Conservation (phyloP, 2,329 filamentous ascomycete genomes). For the Zopfia rhizophila region DNA sequence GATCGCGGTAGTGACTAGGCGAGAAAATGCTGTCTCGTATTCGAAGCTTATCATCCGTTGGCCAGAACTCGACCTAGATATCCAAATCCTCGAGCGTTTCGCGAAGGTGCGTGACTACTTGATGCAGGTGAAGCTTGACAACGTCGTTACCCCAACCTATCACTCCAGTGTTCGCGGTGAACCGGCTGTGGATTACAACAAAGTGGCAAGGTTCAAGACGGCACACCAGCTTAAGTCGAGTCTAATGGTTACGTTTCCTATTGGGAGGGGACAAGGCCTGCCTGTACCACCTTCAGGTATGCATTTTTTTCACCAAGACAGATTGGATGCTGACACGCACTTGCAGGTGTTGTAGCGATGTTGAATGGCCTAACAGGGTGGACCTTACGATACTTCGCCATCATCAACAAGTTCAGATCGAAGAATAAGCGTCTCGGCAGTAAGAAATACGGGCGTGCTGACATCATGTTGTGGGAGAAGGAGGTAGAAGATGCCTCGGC, state of each 20-base stretch:
- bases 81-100: conserved; percentile 14
- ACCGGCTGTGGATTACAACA: conserved; percentile 22
- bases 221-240: conserved; percentile 16
- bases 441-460: conserved; percentile 18
- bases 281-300: conserved; percentile 21
- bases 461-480: conserved; percentile 24
- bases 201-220: conserved; percentile 18
- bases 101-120: conserved; percentile 10
- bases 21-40: background rate
- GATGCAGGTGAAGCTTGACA: conserved; percentile 24
- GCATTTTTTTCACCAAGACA: background rate
- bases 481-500: background rate
- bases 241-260: conserved; percentile 20
- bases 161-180: conserved; percentile 25
- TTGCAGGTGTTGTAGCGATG: conserved; percentile 19
- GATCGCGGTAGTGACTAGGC: conserved; percentile 1
- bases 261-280: conserved; percentile 17
- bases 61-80: conserved; percentile 26
- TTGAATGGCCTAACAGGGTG: conserved; percentile 22
- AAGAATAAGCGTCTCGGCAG: background rate
- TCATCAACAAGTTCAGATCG: conserved; percentile 3
- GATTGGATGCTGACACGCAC: background rate
- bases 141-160: conserved; percentile 29
- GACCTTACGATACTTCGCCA: conserved; percentile 18
- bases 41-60: conserved; percentile 28